Base-by-base conservation (phyloP, 768 basidiomycete species). In the Chalciporus sphaerocephalus region DNA sequence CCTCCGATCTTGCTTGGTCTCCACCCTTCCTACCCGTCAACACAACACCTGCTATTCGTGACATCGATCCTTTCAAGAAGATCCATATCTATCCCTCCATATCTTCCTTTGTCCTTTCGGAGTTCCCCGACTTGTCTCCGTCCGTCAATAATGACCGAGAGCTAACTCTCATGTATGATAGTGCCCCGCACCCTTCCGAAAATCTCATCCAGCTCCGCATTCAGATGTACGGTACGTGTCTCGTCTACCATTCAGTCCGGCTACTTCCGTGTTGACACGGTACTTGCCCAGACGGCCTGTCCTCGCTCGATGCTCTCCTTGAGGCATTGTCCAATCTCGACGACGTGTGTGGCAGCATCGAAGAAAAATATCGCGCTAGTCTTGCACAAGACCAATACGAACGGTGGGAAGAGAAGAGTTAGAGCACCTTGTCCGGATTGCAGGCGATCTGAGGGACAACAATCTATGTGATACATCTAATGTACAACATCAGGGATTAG, bases 141-240 rank as follows among this genome's bases (percentile, higher is more conserved):
- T 18, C 20, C 30, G 15, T 27, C 24, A n/a, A n/a, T 23, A 30
- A 38, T 25, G 21, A 22, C 23, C 15, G 4, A 6, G 24, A 12
- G 18, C 45, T 32, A n/a, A 32, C 15, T 15, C 3, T n/a, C 15
- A 15, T 32, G 30, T 32, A 32, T n/a, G 15, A n/a, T 36, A 66
- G 66, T 38, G 64, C 56, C 32, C 96, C 96, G 2, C 96, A 98
- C 72, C 96, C 96, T 3, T 96, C 95, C 9, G 96, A 99, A 72
- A 88, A 91, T 55, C 84, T 87, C 56, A 96, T 99, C 58, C 90
- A 97, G 59, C 71, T 98, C 21, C 88, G 96, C n/a, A 92, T 98
- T 49, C 95, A 98, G 79, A 98, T 98, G 95, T 96, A 97, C 56
- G 93, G 93, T 97, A 58, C 51, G 92, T 74, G 21, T 4, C 17